phyloP scores from a whole-genome alignment of 805 yeast genomes.

The Kregervanrija fluxuum region DNA sequence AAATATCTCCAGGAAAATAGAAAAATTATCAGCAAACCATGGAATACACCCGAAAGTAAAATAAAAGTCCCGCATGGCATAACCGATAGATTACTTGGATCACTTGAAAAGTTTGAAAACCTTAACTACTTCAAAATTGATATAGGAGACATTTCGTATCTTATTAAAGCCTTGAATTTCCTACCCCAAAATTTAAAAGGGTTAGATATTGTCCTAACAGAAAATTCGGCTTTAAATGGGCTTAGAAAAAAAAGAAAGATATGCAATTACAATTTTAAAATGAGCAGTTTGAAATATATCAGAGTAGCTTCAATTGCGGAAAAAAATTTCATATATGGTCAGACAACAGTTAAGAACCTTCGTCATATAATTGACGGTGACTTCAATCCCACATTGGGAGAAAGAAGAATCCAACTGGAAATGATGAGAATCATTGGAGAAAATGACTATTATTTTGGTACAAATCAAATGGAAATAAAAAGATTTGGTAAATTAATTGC shows the following conservation, averaged over 20 bases:
- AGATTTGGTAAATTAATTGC: slow-evolving; percentile 14
- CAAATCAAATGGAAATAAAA: not conserved
- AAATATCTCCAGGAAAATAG: slow-evolving; percentile 7
- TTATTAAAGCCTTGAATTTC: slow-evolving; percentile 6
- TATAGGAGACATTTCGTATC: slow-evolving; percentile 5
- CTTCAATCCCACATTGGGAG: not conserved
- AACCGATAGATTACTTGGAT: slow-evolving; percentile 4
- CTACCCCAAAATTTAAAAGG: slow-evolving; percentile 14
- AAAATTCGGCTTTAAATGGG: not conserved
- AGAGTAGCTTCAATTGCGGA: not conserved
- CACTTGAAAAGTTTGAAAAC: slow-evolving; percentile 8
- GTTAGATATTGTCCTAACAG: slow-evolving; percentile 2
- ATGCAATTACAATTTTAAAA: slow-evolving; percentile 4
- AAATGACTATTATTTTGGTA: too few relatives aligned
- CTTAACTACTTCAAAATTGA: slow-evolving; percentile 14
- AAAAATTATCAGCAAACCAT: slow-evolving; percentile 5
- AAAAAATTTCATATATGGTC: slow-evolving; percentile 1
- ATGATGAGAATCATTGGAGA: slow-evolving; percentile 4
- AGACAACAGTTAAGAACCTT: not conserved
- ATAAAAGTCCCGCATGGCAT: slow-evolving; percentile 2
- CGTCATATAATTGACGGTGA: too few relatives aligned
- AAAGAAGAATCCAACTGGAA: slow-evolving; percentile 4
- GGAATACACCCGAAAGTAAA: not conserved
- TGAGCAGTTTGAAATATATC: not conserved
- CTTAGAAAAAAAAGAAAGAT: slow-evolving; percentile 1